Evolutionary conservation across 371 early-diverging fungal genomes (phyloP).

Genomic region (Mortierella sp.): DNA sequence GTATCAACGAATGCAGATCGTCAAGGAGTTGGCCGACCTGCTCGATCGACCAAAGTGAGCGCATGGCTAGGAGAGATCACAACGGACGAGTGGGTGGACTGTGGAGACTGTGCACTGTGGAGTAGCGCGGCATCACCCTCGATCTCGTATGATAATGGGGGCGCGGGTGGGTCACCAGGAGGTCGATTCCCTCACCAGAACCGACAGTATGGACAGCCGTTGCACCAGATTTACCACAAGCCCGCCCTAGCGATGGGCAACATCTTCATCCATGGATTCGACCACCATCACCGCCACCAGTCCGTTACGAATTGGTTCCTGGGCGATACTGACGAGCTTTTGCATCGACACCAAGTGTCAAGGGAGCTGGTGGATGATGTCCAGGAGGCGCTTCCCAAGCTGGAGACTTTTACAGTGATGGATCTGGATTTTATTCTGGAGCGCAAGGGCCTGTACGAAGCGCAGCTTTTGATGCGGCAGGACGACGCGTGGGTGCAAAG

Average conservation of each 20-base stretch:
- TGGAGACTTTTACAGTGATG: constrained; percentile 35
- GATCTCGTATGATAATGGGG: constrained; percentile 40
- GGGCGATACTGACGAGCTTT: constrained; percentile 34
- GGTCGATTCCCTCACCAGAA: constrained; percentile 2
- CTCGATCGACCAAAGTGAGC: constrained; percentile 26
- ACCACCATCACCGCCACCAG: neutral
- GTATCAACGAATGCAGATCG: constrained; percentile 12
- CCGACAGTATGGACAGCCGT: constrained; percentile 24
- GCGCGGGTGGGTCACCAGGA: constrained; percentile 1
- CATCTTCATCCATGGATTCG: neutral
- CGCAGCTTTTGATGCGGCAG: constrained; percentile 27
- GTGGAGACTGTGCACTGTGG: constrained; percentile 53
- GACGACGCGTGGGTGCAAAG: constrained; percentile 42
- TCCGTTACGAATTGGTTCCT: constrained; percentile 2
- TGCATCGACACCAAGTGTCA: constrained; percentile 23
- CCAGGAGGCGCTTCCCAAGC: constrained; percentile 10
- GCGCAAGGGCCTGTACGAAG: constrained; percentile 33
- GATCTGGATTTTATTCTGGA: constrained; percentile 42
- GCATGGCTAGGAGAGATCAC: constrained; percentile 52
- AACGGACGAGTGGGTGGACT: constrained; percentile 44
- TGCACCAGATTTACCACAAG: constrained; percentile 30
- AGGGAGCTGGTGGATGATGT: constrained; percentile 21
- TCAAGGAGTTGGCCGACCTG: neutral
- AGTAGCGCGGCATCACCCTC: constrained; percentile 34
- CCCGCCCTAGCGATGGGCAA: neutral